These are phyloP conservation scores for Peribolospora kevripleyi DNA, from an alignment of 768 basidiomycete species.

Conservation along the genomic window DNA sequence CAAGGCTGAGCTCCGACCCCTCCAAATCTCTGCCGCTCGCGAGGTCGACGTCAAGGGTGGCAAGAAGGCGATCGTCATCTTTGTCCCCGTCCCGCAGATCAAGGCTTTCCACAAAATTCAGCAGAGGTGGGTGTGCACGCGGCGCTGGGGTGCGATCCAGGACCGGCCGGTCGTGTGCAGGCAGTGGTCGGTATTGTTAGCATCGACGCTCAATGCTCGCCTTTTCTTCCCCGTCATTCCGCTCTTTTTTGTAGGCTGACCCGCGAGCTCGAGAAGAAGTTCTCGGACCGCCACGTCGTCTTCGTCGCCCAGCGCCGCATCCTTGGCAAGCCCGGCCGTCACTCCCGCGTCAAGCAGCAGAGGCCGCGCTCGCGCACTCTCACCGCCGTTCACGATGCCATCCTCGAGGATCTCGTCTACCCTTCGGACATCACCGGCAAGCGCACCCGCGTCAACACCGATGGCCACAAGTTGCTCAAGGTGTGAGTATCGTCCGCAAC, in stretches of 20 bases:
- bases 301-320: slow-evolving; percentile 97
- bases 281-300: slow-evolving; percentile 96
- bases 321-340: slow-evolving; percentile 88
- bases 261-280: slow-evolving; percentile 98
- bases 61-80: slow-evolving; percentile 97
- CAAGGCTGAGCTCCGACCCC: slow-evolving; percentile 78
- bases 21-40: slow-evolving; percentile 94
- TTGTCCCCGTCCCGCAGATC: slow-evolving; percentile 87
- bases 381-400: slow-evolving; percentile 90
- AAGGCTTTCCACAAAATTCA: slow-evolving; percentile 99
- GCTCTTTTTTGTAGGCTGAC: slow-evolving; percentile 41
- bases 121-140: slow-evolving; percentile 39
- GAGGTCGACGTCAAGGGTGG: slow-evolving; percentile 98
- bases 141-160: too few species aligned
- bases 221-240: too few species aligned
- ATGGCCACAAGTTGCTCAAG: slow-evolving; percentile 87
- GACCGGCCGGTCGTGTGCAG: neutral
- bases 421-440: slow-evolving; percentile 96
- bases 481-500: slow-evolving; percentile 40
- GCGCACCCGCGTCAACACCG: slow-evolving; percentile 75
- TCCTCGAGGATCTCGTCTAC: slow-evolving; percentile 95
- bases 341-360: slow-evolving; percentile 80
- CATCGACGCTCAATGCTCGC: neutral
- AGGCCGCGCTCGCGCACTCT: slow-evolving; percentile 89
- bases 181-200: neutral